Percentiles rank a stretch among this genome's conserved stretches.
phyloP scores from a whole-genome alignment of 306 rosid species.

The Cicer chorassanicum region DNA sequence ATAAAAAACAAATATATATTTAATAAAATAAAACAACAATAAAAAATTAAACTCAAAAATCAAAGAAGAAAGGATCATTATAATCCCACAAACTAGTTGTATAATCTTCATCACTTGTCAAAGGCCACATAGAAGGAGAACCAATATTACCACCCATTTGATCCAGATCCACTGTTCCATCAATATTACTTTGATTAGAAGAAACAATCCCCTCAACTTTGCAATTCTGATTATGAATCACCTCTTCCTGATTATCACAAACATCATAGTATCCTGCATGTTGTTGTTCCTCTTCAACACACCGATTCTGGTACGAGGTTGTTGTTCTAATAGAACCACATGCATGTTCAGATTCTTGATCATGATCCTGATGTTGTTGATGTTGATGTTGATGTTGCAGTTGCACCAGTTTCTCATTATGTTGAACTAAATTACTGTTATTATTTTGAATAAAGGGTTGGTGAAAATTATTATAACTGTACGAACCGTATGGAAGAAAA shows the following conservation, averaged over 20 bases:
- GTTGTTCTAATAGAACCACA: conserved; percentile 34
- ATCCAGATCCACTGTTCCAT: conserved; percentile 48
- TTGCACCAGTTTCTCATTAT: conserved; percentile 17
- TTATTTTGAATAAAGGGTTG: conserved; percentile 17
- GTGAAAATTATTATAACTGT: background rate
- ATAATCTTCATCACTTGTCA: conserved; percentile 55
- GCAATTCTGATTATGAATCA: conserved; percentile 22
- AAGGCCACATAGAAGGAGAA: conserved; percentile 71
- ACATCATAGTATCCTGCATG: background rate
- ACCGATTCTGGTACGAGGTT: conserved; percentile 41
- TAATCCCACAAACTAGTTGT: conserved; percentile 76
- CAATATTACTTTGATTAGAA: conserved; percentile 37
- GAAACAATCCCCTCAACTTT: conserved; percentile 40
- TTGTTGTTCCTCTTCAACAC: conserved; percentile 18
- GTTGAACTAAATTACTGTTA: background rate
- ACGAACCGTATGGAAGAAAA: too few relatives aligned
- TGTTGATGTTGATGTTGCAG: conserved; percentile 33
- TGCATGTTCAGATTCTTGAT: conserved; percentile 32
- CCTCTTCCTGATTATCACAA: too few relatives aligned
- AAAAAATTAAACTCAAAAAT: conserved; percentile 49
- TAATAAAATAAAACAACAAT: background rate
- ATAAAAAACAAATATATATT: background rate
- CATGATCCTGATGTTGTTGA: background rate
- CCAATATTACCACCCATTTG: conserved; percentile 51
- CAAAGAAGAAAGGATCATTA: conserved; percentile 70